phyloP scores from a whole-genome alignment of 768 basidiomycete species.

The Termitomyces sp. region DNA sequence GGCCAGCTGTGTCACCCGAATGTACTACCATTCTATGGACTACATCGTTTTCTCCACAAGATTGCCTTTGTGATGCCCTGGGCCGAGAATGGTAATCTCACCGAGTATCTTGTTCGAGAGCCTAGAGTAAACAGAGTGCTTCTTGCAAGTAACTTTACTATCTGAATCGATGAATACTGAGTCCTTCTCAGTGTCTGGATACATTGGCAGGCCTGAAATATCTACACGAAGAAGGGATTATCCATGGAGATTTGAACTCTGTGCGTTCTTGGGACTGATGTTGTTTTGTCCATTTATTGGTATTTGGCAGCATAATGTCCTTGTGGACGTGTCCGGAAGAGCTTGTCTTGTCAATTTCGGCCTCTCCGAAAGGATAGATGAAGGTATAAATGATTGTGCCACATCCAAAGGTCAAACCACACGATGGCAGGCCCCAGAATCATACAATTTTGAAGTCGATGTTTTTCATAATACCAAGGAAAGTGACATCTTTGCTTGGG shows the following conservation, averaged over 20 bases:
- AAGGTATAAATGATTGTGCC: slow-evolving; percentile 13
- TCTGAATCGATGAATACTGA: background rate
- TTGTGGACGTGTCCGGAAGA: slow-evolving; percentile 17
- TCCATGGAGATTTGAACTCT: slow-evolving; percentile 12
- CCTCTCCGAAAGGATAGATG: slow-evolving; percentile 17
- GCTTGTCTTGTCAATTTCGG: slow-evolving; percentile 24
- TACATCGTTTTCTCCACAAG: slow-evolving; percentile 14
- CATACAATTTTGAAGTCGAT: slow-evolving; percentile 4
- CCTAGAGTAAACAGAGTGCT: slow-evolving; percentile 17
- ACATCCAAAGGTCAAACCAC: slow-evolving; percentile 16
- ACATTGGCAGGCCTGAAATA: slow-evolving; percentile 19
- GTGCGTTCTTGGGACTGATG: background rate
- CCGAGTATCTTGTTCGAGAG: slow-evolving; percentile 20
- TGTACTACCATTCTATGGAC: slow-evolving; percentile 23
- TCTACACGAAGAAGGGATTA: background rate
- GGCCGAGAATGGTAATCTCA: slow-evolving; percentile 17
- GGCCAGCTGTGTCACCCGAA: slow-evolving; percentile 23
- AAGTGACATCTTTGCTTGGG: slow-evolving; percentile 24
- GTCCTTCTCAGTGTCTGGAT: slow-evolving; percentile 11
- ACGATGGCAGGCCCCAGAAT: slow-evolving; percentile 24
- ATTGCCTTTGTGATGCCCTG: slow-evolving; percentile 27
- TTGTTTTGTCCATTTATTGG: background rate
- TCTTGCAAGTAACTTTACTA: slow-evolving; percentile 21
- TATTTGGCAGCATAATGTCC: slow-evolving; percentile 19
- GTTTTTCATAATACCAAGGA: slow-evolving; percentile 10